Percentiles rank a stretch among this genome's conserved stretches.
Evolutionary conservation across 495 filamentous ascomycete genomes (phyloP).

Genomic region (Cairneyella variabilis): DNA sequence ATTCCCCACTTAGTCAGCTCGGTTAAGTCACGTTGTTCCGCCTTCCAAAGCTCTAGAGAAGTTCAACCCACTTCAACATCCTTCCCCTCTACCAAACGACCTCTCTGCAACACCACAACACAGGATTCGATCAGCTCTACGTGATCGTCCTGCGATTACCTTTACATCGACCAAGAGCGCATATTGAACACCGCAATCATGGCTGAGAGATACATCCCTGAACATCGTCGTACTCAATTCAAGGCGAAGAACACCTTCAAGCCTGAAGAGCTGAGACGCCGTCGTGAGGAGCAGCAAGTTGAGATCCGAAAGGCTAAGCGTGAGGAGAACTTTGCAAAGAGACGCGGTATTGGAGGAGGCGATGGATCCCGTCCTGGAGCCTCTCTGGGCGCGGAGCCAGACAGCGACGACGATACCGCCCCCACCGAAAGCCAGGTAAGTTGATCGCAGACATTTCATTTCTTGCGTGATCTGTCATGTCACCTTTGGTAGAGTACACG

Average conservation of each 20-base stretch:
- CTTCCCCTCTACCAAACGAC: conserved; percentile 31
- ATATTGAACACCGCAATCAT: conserved; percentile 54
- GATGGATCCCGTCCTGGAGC: conserved; percentile 79
- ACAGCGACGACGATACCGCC: conserved; percentile 94
- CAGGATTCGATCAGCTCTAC: conserved; percentile 8
- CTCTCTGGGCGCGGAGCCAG: conserved; percentile 78
- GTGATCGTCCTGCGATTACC: not conserved
- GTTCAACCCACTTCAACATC: too few relatives aligned
- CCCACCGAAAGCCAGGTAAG: conserved; percentile 96
- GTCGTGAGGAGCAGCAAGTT: conserved; percentile 97
- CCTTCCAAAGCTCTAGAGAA: too few relatives aligned
- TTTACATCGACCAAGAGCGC: not conserved
- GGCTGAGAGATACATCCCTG: conserved; percentile 98
- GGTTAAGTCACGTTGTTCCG: conserved; percentile 29
- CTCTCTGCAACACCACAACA: conserved; percentile 12
- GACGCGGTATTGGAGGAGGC: conserved; percentile 82
- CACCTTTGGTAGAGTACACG: not conserved
- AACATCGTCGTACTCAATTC: conserved; percentile 98
- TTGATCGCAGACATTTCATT: conserved; percentile 20
- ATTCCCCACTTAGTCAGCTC: conserved; percentile 12
- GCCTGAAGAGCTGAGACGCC: conserved; percentile 96
- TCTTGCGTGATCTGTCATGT: not conserved
- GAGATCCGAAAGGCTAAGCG: conserved; percentile 98
- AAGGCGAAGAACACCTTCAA: conserved; percentile 99
- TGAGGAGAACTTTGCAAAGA: conserved; percentile 97